Evolutionary conservation across 2,329 filamentous ascomycete genomes (phyloP).

Genomic region (Pseudogymnoascus sp.): DNA sequence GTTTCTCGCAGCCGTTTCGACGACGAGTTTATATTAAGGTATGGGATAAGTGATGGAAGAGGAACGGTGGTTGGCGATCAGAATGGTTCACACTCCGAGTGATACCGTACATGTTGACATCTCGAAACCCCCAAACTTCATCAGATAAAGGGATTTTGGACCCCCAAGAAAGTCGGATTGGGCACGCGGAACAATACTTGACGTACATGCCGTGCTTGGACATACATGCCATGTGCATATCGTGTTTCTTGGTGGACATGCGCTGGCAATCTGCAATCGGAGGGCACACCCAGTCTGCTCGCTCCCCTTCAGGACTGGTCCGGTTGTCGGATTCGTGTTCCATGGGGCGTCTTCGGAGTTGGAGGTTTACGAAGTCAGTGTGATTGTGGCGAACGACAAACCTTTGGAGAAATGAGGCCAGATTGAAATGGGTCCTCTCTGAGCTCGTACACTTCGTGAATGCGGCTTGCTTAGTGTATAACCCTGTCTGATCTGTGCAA

Average conservation of each 20-base stretch:
- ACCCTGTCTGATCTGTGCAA: background rate
- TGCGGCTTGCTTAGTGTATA: background rate
- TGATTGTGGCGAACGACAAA: background rate
- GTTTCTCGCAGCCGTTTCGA: constrained; percentile 2
- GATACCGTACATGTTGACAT: background rate
- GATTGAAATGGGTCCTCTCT: background rate
- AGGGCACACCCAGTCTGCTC: background rate
- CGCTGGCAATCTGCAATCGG: constrained; percentile 3
- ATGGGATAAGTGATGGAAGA: background rate
- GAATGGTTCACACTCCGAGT: background rate
- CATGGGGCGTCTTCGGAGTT: background rate
- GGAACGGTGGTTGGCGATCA: background rate
- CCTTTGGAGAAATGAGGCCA: background rate
- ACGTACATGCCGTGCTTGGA: constrained; percentile 4
- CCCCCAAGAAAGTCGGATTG: background rate
- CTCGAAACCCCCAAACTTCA: background rate
- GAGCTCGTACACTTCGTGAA: background rate
- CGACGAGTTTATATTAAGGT: constrained; percentile 3
- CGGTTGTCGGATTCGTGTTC: background rate
- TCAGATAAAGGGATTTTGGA: background rate
- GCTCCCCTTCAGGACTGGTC: background rate
- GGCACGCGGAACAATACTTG: background rate
- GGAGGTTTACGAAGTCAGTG: background rate
- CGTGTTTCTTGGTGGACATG: constrained; percentile 1
- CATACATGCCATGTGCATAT: constrained; percentile 6